Conservation (phyloP, 2,329 filamentous ascomycete species). For the Cladosporium sp. region DNA sequence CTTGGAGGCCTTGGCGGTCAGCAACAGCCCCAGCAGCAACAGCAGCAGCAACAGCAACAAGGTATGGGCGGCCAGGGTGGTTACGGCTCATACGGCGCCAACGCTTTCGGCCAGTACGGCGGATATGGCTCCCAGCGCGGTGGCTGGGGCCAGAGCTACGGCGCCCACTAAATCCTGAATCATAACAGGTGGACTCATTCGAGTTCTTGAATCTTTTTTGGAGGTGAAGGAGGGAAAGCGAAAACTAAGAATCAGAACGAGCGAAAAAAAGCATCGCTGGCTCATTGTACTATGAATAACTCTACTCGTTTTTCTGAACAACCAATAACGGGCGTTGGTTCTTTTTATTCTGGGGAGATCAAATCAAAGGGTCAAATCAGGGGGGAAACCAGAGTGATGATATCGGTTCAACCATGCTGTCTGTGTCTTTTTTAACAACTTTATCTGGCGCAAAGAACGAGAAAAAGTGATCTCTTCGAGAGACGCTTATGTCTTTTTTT, state of each 20-base stretch:
- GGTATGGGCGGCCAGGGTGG: slow-evolving; percentile 45
- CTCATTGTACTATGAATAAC: slow-evolving; percentile 19
- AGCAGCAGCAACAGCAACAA: slow-evolving; percentile 37
- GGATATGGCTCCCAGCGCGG: slow-evolving; percentile 34
- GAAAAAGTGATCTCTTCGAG: neutral
- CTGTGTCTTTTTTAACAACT: neutral
- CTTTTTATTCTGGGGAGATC: slow-evolving; percentile 2
- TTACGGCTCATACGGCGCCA: slow-evolving; percentile 47
- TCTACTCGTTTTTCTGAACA: slow-evolving; percentile 10
- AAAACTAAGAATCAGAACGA: slow-evolving; percentile 2
- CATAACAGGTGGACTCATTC: neutral
- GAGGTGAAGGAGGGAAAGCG: neutral
- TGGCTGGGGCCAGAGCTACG: slow-evolving; percentile 40
- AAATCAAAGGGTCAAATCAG: neutral
- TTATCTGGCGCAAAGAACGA: neutral
- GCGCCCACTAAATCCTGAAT: slow-evolving; percentile 23
- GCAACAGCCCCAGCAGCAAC: slow-evolving; percentile 28
- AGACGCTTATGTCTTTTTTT: neutral
- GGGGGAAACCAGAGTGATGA: neutral
- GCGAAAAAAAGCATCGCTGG: slow-evolving; percentile 6
- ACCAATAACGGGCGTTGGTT: slow-evolving; percentile 17
- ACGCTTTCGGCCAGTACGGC: slow-evolving; percentile 43
- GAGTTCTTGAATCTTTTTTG: neutral
- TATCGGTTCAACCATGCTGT: neutral
- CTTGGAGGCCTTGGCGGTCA: slow-evolving; percentile 55